Base-by-base conservation (phyloP, 176 grass and related monocot genomes). In the Themeda triandra region DNA sequence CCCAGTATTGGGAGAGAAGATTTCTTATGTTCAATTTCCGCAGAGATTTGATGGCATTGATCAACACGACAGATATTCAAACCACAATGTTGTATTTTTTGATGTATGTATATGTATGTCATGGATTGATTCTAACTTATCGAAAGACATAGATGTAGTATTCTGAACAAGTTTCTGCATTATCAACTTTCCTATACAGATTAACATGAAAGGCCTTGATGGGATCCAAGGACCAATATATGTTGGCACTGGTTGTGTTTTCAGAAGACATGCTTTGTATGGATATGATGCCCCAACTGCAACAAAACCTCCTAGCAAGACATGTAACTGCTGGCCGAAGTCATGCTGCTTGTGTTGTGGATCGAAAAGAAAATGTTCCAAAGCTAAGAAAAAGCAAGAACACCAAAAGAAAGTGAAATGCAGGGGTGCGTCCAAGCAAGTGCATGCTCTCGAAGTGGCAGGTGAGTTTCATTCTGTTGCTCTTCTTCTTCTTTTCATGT, bases 31-130 rank as follows among this genome's bases (percentile, higher is more conserved):
- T 59, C 80, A 82, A 23, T 82, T 82, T 82, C 80, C 80, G 0
- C 80, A 82, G 80, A 82, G 80, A 82, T 82, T 82, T 71, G 80
- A 82, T 71, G 80, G 80, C 33, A 82, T 82, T 42, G 80, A 82
- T 71, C 66, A 70, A 58, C 80, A 71, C 0, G 80, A 82, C 21
- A 71, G 80, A 82, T 82, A 82, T 59, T 82, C 80, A 71, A 82
- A 82, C 66, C 80, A 37, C 49, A 82, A 82, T 71, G 49, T 82
- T 58, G 80, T 82, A 24, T 82, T 29, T 82, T 82, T 82, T 6
- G 66, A 82, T 82, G 80, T 82, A 82, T 29, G 80, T 82, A 29
- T 71, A 82, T 40, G 80, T 82, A 30, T 71, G n/a, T 18, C 33
- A 70, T 59, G n/a, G 42, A 13, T 59, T 41, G 24, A 23, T 82